Conservation (phyloP, 495 filamentous ascomycete genomes). For the Articulospora tetracladia region DNA sequence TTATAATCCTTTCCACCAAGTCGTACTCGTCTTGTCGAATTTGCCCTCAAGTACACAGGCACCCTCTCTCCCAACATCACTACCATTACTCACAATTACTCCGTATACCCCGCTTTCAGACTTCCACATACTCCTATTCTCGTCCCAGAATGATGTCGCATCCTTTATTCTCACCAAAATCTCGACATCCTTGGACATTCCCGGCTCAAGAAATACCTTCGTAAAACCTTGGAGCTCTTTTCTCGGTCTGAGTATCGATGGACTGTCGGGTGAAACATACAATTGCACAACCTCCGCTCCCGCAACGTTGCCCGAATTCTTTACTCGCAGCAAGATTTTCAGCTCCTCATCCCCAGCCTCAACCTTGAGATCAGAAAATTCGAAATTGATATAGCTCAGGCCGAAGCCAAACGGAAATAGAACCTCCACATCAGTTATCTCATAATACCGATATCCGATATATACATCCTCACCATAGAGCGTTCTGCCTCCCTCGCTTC, state of each 20-base stretch:
- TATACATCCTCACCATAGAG: conserved; percentile 78
- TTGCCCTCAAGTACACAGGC: no score
- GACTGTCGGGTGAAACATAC: conserved; percentile 43
- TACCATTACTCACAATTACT: no score
- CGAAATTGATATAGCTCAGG: conserved; percentile 68
- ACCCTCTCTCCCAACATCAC: no score
- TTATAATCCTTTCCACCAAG: no score
- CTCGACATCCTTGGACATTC: conserved; percentile 55
- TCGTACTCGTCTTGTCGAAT: no score
- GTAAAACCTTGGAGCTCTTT: conserved; percentile 72
- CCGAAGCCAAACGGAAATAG: conserved; percentile 73
- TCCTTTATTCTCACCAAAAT: conserved; percentile 55
- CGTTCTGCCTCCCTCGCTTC: conserved; percentile 63
- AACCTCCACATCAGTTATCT: conserved; percentile 55
- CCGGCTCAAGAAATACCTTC: conserved; percentile 62
- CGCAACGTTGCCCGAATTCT: conserved; percentile 47
- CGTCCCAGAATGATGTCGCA: conserved; percentile 32
- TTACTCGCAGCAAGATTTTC: conserved; percentile 26
- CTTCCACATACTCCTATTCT: conserved; percentile 28
- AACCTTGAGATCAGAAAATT: conserved; percentile 40
- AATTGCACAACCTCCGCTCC: conserved; percentile 59
- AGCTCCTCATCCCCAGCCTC: no score
- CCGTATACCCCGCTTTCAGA: conserved; percentile 28
- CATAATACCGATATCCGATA: conserved; percentile 74
- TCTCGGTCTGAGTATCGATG: conserved; percentile 55